Conservation (phyloP, 2,329 filamentous ascomycete species). For the Nectriaceae sp. region DNA sequence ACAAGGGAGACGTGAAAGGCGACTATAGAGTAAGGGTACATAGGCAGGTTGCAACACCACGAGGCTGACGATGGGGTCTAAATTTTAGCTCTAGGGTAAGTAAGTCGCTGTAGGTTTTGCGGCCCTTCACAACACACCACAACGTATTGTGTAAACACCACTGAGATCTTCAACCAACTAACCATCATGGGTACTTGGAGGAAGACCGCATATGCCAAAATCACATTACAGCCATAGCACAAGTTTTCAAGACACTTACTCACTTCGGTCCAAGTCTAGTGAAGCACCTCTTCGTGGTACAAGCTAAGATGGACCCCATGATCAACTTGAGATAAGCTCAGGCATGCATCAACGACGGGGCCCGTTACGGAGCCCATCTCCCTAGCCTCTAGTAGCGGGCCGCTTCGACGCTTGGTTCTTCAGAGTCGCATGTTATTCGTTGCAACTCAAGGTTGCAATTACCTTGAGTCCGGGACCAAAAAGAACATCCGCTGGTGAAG, state of each 20-base stretch:
- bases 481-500: not conserved
- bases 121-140: too few species aligned
- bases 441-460: not conserved
- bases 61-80: too few species aligned
- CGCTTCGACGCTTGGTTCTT: slow-evolving; percentile 1
- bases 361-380: not conserved
- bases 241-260: not conserved
- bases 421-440: slow-evolving; percentile 5
- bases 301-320: slow-evolving; percentile 7
- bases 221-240: too few species aligned
- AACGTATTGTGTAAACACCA: too few species aligned
- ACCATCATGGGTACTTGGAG: too few species aligned
- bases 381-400: not conserved
- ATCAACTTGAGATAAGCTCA: slow-evolving; percentile 19
- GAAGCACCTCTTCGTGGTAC: not conserved
- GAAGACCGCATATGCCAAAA: too few species aligned
- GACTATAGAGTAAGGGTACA: too few species aligned
- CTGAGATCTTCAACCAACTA: too few species aligned
- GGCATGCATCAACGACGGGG: slow-evolving; percentile 10
- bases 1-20: too few species aligned
- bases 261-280: not conserved
- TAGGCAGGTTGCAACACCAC: too few species aligned
- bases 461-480: not conserved
- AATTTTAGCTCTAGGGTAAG: too few species aligned
- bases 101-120: too few species aligned